Evolutionary conservation across 768 basidiomycete genomes (phyloP).

Genomic region (Termitomyces sp.): DNA sequence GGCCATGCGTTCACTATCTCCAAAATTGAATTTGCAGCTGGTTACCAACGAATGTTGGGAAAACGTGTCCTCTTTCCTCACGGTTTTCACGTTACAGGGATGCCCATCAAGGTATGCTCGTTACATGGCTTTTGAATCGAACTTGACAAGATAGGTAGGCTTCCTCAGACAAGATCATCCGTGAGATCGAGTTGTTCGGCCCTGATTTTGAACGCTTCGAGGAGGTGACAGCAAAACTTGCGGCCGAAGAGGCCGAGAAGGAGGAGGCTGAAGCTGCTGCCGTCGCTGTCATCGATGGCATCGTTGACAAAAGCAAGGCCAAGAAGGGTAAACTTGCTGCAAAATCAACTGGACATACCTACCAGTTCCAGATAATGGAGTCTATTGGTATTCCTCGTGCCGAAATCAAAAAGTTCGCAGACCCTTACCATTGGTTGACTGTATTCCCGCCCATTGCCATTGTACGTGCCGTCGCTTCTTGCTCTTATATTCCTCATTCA

Average conservation of each 20-base stretch:
- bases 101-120: constrained; percentile 92
- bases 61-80: constrained; percentile 96
- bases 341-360: constrained; percentile 88
- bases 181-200: constrained; percentile 96
- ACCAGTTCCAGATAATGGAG: constrained; percentile 99
- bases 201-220: constrained; percentile 74
- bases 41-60: constrained; percentile 92
- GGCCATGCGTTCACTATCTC: constrained; percentile 98
- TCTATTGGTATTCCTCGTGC: constrained; percentile 81
- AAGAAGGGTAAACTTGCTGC: constrained; percentile 95
- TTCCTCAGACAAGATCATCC: constrained; percentile 94
- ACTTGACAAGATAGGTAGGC: constrained; percentile 43
- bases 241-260: constrained; percentile 39
- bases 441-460: constrained; percentile 94
- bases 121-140: not conserved
- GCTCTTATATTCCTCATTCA: not conserved
- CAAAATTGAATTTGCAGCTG: constrained; percentile 95
- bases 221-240: constrained; percentile 37
- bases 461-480: not conserved
- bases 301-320: constrained; percentile 62
- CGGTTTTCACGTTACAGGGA: constrained; percentile 95
- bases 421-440: constrained; percentile 87
- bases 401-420: constrained; percentile 95
- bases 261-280: constrained; percentile 29
- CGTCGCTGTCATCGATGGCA: constrained; percentile 35